These are phyloP conservation scores for Diplotaxis tenuifolia DNA, from an alignment of 345 rosid species.

Conservation along the genomic window DNA sequence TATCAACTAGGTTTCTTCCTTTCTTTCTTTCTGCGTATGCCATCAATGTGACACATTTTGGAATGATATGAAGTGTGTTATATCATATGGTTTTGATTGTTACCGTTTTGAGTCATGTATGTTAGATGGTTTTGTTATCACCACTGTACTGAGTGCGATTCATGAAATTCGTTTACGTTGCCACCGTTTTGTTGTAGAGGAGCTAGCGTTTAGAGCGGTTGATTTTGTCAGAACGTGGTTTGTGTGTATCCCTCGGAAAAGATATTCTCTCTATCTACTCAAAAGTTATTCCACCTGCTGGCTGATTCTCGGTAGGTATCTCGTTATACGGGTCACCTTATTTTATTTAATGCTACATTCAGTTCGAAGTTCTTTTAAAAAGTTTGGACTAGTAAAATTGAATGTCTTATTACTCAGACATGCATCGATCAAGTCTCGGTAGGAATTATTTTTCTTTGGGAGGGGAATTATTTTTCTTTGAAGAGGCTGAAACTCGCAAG, in stretches of 20 bases:
- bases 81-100: not conserved
- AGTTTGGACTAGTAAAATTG: not conserved
- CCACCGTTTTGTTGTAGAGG: not conserved
- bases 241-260: constrained; percentile 26
- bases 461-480: not conserved
- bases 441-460: not conserved
- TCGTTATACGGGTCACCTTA: constrained; percentile 33
- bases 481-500: not conserved
- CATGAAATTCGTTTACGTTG: constrained; percentile 21
- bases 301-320: constrained; percentile 33
- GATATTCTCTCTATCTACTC: constrained; percentile 25
- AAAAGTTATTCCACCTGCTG: constrained; percentile 38
- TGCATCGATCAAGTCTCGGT: constrained; percentile 20
- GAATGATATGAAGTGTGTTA: constrained; percentile 12
- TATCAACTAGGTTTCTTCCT: not conserved
- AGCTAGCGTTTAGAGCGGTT: constrained; percentile 21
- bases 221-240: constrained; percentile 30
- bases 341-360: constrained; percentile 29
- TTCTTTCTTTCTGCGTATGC: not conserved
- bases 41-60: constrained; percentile 19
- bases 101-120: not conserved
- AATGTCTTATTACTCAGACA: not conserved
- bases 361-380: not conserved
- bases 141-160: not conserved
- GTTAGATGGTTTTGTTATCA: not conserved